Percentiles rank a stretch among this genome's conserved stretches.
phyloP scores from a whole-genome alignment of 805 yeast species.

The Komagataella pastoris region DNA sequence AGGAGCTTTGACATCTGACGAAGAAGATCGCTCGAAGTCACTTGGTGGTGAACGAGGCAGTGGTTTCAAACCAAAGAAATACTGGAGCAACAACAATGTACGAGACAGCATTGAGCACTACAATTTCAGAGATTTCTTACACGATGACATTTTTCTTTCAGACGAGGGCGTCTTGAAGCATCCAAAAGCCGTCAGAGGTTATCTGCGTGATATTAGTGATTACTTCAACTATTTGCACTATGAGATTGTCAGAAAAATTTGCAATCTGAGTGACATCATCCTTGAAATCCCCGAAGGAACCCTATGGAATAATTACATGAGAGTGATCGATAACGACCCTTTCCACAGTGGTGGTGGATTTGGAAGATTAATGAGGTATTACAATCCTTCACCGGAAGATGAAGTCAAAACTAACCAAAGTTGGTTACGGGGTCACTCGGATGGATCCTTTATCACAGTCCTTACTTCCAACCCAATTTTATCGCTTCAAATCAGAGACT shows the following conservation, averaged over 20 bases:
- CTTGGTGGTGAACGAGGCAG: conserved; percentile 32
- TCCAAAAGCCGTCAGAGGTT: conserved; percentile 25
- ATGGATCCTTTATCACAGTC: conserved; percentile 25
- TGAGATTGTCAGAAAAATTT: conserved; percentile 22
- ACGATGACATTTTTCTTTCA: conserved; percentile 18
- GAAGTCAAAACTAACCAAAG: conserved; percentile 20
- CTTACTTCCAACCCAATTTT: conserved; percentile 27
- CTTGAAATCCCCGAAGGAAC: conserved; percentile 33
- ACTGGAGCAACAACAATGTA: conserved; percentile 30
- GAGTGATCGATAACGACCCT: conserved; percentile 16
- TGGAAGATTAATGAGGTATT: conserved; percentile 24
- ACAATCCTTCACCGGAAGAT: conserved; percentile 18
- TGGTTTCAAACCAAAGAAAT: conserved; percentile 34
- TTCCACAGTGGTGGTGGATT: conserved; percentile 24
- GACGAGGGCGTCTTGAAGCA: conserved; percentile 11
- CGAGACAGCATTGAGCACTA: conserved; percentile 30
- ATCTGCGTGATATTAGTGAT: conserved; percentile 23
- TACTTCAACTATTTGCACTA: conserved; percentile 25
- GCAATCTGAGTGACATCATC: conserved; percentile 27
- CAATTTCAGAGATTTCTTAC: conserved; percentile 26
- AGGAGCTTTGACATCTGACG: conserved; percentile 12
- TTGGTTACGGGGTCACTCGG: conserved; percentile 35
- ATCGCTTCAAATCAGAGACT: conserved; percentile 25
- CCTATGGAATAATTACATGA: conserved; percentile 22
- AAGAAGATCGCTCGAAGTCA: not conserved